Evolutionary conservation across 306 rosid species (phyloP), one percentile per base, ranked within the genome.

Genomic region (Hylodesmum podocarpum): DNA sequence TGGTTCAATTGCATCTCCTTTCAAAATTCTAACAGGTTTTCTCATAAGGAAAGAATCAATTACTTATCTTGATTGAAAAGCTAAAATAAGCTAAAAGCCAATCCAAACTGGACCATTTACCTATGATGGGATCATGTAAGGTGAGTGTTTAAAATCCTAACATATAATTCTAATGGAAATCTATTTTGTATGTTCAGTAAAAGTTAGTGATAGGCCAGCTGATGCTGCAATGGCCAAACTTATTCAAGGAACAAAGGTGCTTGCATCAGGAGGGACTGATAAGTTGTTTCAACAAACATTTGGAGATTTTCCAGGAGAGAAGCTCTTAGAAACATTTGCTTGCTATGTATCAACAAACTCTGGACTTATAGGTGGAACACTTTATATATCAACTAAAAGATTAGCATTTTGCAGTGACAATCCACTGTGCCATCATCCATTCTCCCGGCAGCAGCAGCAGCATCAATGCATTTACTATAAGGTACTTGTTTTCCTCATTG

Each of bases 321-420:
- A 83, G 81, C 85, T 89, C 80, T 66, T 87, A 8, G 80, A 84
- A 36, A 70, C 87, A 15, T 88, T 62, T 87, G 91, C 91, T 37
- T 94, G 97, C 77, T 84, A 87, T 81, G 65, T 91, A 37, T 88
- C 91, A 53, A 86, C 94, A 51, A 8, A 82, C 29, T 43, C 86
- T 71, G 97, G 87, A 53, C 97, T 96, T 77, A 78, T 88, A 11
- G 87, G 84, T 59, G 98, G 96, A 62, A 82, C 84, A 12, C 86
- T 91, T 10, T 94, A 88, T 33, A 77, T 91, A 41, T 80, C 96
- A 47, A 81, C 85, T 6, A 80, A 83, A 77, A 86, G 91, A 81
- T 47, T 91, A 21, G 97, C 96, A 68, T 88, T 94, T 80, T 89
- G 94, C 80, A 91, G 96, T 82, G 96, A 91, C 66, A 66, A 84